phyloP scores from a whole-genome alignment of 768 basidiomycete genomes.

The Calvatia gigantea region DNA sequence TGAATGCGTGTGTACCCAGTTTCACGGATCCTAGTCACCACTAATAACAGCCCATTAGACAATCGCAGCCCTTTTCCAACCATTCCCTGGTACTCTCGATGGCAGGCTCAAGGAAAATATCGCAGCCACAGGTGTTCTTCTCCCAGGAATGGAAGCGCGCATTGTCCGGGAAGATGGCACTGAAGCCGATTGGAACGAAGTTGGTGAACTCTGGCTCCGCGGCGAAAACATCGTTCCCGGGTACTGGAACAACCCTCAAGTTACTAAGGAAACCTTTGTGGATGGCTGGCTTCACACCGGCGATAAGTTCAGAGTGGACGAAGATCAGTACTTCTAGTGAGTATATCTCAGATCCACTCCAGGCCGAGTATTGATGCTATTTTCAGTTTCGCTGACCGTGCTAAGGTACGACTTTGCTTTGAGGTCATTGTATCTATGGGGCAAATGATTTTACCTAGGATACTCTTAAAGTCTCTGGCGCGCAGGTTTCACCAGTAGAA shows the following conservation, averaged over 20 bases:
- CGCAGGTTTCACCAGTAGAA: slow-evolving; percentile 78
- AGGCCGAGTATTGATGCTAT: slow-evolving; percentile 3
- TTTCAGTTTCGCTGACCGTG: slow-evolving; percentile 66
- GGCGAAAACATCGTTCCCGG: slow-evolving; percentile 56
- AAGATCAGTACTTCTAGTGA: slow-evolving; percentile 61
- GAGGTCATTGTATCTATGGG: not conserved
- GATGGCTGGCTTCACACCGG: slow-evolving; percentile 75
- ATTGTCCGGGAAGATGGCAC: slow-evolving; percentile 54
- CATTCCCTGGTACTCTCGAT: slow-evolving; percentile 39
- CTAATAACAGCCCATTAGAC: slow-evolving; percentile 37
- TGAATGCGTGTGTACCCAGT: slow-evolving; percentile 53
- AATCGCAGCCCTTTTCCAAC: slow-evolving; percentile 42
- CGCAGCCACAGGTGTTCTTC: slow-evolving; percentile 54
- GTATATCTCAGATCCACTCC: slow-evolving; percentile 18
- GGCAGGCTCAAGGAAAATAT: slow-evolving; percentile 34
- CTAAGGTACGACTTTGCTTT: slow-evolving; percentile 44
- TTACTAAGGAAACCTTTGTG: slow-evolving; percentile 61
- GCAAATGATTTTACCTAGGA: slow-evolving; percentile 39
- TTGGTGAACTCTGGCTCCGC: slow-evolving; percentile 62
- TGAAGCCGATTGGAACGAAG: slow-evolving; percentile 50
- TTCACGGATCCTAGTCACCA: not conserved
- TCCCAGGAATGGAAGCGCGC: slow-evolving; percentile 61
- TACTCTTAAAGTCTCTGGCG: slow-evolving; percentile 73
- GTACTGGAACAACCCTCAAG: slow-evolving; percentile 68
- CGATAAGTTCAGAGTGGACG: slow-evolving; percentile 60